phyloP scores from a whole-genome alignment of 1,284 basidiomycete species.

The Austroboletus novae-zelandiae region DNA sequence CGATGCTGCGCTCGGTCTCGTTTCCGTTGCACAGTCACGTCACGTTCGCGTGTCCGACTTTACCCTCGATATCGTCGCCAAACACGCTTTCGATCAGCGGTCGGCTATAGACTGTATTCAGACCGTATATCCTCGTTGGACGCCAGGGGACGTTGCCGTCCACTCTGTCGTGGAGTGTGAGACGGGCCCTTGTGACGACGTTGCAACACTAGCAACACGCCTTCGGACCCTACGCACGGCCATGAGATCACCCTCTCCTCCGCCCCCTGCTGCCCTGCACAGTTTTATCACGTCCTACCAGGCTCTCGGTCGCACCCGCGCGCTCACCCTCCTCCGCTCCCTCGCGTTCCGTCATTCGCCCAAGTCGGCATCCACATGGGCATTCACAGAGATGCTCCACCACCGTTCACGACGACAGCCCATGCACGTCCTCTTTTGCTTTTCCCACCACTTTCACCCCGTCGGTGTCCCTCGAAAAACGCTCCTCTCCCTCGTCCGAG shows the following conservation, averaged over 20 bases:
- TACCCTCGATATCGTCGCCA: conserved; percentile 24
- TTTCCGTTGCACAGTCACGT: conserved; percentile 18
- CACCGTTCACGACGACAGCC: conserved; percentile 24
- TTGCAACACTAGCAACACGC: conserved; percentile 11
- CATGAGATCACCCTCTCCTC: conserved; percentile 21
- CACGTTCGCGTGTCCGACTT: conserved; percentile 20
- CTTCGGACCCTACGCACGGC: conserved; percentile 27
- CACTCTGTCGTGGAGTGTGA: neutral
- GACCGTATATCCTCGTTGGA: conserved; percentile 15
- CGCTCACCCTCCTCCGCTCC: conserved; percentile 20
- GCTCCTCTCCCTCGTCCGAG: conserved; percentile 17
- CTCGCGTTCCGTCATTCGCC: conserved; percentile 24
- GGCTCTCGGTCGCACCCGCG: conserved; percentile 23
- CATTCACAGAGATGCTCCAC: conserved; percentile 38
- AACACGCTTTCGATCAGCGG: conserved; percentile 15
- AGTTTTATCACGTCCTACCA: conserved; percentile 26
- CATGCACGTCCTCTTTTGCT: conserved; percentile 23
- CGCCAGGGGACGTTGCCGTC: neutral
- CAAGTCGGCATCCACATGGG: conserved; percentile 32
- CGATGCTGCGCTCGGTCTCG: conserved; percentile 18
- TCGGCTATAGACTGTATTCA: conserved; percentile 12
- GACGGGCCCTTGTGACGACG: neutral
- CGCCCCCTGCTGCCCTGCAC: conserved; percentile 18
- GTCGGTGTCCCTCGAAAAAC: conserved; percentile 35
- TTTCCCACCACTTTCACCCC: conserved; percentile 33